Conservation (phyloP, 768 basidiomycete species). For the Strobilomyces echinocephalus region DNA sequence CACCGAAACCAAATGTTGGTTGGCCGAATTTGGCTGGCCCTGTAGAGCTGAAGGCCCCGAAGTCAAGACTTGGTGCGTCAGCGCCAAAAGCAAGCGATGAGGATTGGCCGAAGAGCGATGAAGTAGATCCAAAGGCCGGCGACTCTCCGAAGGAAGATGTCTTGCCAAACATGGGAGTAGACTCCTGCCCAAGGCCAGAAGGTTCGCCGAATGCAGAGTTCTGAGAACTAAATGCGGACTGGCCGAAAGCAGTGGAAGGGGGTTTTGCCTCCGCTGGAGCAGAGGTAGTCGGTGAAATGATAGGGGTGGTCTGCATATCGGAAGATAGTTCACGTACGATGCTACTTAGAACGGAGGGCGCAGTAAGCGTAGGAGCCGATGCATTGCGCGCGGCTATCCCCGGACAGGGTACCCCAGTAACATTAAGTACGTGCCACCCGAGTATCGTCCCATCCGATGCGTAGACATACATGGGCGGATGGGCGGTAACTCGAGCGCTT, state of each 20-base stretch:
- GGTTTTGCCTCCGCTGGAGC: slow-evolving; percentile 20
- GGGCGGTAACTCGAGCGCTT: slow-evolving; percentile 39
- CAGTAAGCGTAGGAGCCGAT: slow-evolving; percentile 2
- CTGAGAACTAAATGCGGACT: slow-evolving; percentile 26
- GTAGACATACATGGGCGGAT: slow-evolving; percentile 70
- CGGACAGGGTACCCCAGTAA: slow-evolving; percentile 47
- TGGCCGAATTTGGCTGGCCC: slow-evolving; percentile 32
- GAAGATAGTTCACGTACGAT: slow-evolving; percentile 29
- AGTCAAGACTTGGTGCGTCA: slow-evolving; percentile 20
- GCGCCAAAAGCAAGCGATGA: slow-evolving; percentile 21
- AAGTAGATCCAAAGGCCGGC: slow-evolving; percentile 12
- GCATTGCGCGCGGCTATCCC: slow-evolving; percentile 34
- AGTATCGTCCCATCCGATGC: slow-evolving; percentile 74
- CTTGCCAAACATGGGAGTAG: slow-evolving; percentile 24
- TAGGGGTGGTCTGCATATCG: slow-evolving; percentile 29
- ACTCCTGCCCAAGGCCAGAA: slow-evolving; percentile 17
- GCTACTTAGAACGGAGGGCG: slow-evolving; percentile 11
- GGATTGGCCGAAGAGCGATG: slow-evolving; percentile 20
- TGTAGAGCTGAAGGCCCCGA: slow-evolving; percentile 31
- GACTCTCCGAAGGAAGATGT: slow-evolving; percentile 21
- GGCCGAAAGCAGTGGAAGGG: slow-evolving; percentile 33
- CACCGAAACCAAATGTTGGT: slow-evolving; percentile 21
- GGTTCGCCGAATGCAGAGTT: slow-evolving; percentile 32
- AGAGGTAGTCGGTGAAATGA: slow-evolving; percentile 17
- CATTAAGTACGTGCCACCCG: slow-evolving; percentile 66